Conservation (phyloP, 2,329 filamentous ascomycete genomes). For the Pseudocercospora eumusae region DNA sequence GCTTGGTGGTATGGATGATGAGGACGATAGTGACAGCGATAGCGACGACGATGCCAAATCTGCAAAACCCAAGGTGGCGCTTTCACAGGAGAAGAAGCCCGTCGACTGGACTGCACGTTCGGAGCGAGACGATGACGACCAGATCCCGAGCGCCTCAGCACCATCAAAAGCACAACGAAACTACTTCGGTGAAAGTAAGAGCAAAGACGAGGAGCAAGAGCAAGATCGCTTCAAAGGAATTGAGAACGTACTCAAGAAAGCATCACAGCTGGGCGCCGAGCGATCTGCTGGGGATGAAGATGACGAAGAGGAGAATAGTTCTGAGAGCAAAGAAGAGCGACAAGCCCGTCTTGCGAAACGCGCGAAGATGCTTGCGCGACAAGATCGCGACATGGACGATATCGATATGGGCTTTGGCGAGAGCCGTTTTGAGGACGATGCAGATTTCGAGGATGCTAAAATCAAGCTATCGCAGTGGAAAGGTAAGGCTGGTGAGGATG, state of each 20-base stretch:
- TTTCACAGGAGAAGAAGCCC: conserved; percentile 7
- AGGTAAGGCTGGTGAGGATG: conserved; percentile 52
- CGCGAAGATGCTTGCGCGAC: conserved; percentile 66
- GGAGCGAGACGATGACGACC: conserved; percentile 13
- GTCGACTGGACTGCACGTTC: not conserved
- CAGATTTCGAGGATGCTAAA: conserved; percentile 61
- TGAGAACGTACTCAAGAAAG: conserved; percentile 66
- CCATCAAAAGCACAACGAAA: conserved; percentile 32
- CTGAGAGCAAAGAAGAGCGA: conserved; percentile 52
- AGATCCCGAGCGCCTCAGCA: not conserved
- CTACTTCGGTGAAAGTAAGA: conserved; percentile 41
- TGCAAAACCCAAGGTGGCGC: conserved; percentile 9
- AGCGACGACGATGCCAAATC: conserved; percentile 42
- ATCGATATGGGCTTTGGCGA: conserved; percentile 94
- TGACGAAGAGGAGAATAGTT: conserved; percentile 46
- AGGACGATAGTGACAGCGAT: conserved; percentile 44
- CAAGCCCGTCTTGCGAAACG: conserved; percentile 65
- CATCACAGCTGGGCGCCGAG: conserved; percentile 55
- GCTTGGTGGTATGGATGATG: conserved; percentile 55
- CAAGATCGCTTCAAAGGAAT: conserved; percentile 36
- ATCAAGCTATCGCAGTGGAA: conserved; percentile 69
- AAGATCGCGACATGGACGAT: conserved; percentile 81
- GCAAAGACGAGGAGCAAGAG: conserved; percentile 20
- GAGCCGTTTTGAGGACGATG: conserved; percentile 83
- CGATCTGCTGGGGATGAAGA: conserved; percentile 46